These are phyloP conservation scores for Eucalyptus guilfoylei DNA, from an alignment of 345 rosid species.

Conservation along the genomic window DNA sequence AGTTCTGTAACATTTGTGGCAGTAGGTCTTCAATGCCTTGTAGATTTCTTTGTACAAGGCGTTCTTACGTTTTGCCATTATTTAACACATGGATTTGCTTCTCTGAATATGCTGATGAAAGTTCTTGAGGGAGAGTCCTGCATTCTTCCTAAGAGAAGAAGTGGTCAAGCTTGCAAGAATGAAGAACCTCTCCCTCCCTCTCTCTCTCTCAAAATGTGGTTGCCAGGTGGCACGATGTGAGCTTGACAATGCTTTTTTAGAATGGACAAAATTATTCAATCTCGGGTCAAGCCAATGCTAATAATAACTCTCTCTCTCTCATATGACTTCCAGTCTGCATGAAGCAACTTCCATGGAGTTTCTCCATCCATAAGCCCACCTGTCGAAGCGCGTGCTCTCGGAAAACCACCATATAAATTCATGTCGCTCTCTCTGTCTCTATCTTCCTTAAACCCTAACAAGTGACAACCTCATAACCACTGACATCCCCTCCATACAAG, in stretches of 20 bases:
- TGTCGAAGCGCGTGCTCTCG: not conserved
- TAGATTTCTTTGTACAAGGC: not conserved
- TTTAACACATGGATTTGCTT: not conserved
- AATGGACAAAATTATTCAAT: not conserved
- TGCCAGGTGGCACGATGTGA: not conserved
- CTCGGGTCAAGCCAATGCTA: not conserved
- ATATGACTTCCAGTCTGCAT: not conserved
- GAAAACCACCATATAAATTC: not conserved
- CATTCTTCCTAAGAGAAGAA: not conserved
- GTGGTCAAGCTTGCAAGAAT: not conserved
- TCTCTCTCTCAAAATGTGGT: not conserved
- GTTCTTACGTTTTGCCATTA: not conserved
- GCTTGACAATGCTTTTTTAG: not conserved
- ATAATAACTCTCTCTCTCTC: not conserved
- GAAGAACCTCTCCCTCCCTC: not conserved
- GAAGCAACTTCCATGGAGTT: not conserved
- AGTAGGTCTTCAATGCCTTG: not conserved
- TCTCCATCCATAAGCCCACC: not conserved
- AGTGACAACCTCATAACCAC: not conserved
- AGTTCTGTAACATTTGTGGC: not conserved
- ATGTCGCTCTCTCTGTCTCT: not conserved
- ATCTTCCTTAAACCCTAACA: not conserved
- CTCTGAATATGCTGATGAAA: not conserved
- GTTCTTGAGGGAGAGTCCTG: not conserved
- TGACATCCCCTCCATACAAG: not conserved